phyloP scores from a whole-genome alignment of 2,329 filamentous ascomycete species.

The Didymella segeticola region DNA sequence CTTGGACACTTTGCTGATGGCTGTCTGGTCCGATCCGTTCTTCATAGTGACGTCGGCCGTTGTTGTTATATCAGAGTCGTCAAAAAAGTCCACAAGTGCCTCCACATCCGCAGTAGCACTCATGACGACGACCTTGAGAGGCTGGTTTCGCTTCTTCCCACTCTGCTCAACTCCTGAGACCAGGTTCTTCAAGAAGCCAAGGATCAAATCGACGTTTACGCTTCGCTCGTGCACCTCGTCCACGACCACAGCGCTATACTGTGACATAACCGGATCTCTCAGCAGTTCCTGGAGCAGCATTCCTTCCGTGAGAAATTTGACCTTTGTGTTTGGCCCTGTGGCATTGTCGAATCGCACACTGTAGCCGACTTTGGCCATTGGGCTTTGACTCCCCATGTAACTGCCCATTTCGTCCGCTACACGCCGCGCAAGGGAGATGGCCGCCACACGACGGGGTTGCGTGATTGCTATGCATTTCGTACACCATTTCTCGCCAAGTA shows the following conservation, averaged over 20 bases:
- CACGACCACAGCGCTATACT: slow-evolving; percentile 89
- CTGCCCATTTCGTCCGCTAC: slow-evolving; percentile 84
- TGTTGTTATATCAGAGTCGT: slow-evolving; percentile 23
- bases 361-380: slow-evolving; percentile 78
- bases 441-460: slow-evolving; percentile 90
- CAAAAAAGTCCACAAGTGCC: slow-evolving; percentile 77
- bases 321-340: slow-evolving; percentile 77
- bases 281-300: slow-evolving; percentile 95
- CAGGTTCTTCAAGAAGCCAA: slow-evolving; percentile 86
- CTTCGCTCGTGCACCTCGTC: slow-evolving; percentile 98
- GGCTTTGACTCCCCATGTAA: slow-evolving; percentile 64
- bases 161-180: slow-evolving; percentile 68
- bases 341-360: slow-evolving; percentile 93
- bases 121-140: slow-evolving; percentile 93
- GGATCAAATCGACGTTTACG: slow-evolving; percentile 88
- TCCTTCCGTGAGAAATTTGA: slow-evolving; percentile 96
- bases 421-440: slow-evolving; percentile 85
- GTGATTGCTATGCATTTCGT: slow-evolving; percentile 83
- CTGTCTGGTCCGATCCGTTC: neutral
- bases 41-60: slow-evolving; percentile 12
- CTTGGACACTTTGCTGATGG: slow-evolving; percentile 46
- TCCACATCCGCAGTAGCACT: slow-evolving; percentile 94
- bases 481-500: slow-evolving; percentile 83
- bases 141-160: slow-evolving; percentile 63
- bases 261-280: slow-evolving; percentile 78